Evolutionary conservation across 108 stramenopile genomes (phyloP).

Genomic region (Fragilaria radians): DNA sequence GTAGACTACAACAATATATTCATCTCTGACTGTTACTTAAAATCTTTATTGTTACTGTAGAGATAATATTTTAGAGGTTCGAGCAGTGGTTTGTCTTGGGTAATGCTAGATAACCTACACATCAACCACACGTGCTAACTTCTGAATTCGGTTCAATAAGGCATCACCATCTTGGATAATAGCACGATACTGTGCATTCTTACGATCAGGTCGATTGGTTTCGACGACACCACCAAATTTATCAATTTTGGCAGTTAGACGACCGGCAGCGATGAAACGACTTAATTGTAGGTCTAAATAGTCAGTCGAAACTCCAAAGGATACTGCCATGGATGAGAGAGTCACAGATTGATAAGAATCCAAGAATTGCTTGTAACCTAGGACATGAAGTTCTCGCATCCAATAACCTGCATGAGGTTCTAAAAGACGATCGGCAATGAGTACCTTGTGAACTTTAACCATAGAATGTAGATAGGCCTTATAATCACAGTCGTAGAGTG

Average conservation of each 20-base stretch:
- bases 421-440: conserved; percentile 79
- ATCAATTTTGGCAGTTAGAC: conserved; percentile 96
- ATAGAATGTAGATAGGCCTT: conserved; percentile 85
- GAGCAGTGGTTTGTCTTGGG: too few relatives aligned
- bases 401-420: conserved; percentile 79
- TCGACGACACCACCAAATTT: conserved; percentile 96
- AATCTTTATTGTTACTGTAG: too few relatives aligned
- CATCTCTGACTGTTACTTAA: too few relatives aligned
- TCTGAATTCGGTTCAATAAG: conserved; percentile 95
- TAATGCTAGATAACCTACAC: conserved; percentile 69
- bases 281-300: conserved; percentile 94
- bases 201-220: conserved; percentile 92
- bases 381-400: conserved; percentile 90
- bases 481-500: conserved; percentile 95
- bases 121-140: conserved; percentile 92
- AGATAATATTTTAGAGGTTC: too few relatives aligned
- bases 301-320: conserved; percentile 87
- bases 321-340: conserved; percentile 86
- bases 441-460: conserved; percentile 74
- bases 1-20: too few relatives aligned
- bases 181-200: conserved; percentile 95
- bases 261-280: conserved; percentile 94
- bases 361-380: conserved; percentile 96
- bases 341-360: conserved; percentile 97
- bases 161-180: conserved; percentile 97